Base-by-base conservation (phyloP, 2,329 filamentous ascomycete genomes). In the Diaporthe capsici region DNA sequence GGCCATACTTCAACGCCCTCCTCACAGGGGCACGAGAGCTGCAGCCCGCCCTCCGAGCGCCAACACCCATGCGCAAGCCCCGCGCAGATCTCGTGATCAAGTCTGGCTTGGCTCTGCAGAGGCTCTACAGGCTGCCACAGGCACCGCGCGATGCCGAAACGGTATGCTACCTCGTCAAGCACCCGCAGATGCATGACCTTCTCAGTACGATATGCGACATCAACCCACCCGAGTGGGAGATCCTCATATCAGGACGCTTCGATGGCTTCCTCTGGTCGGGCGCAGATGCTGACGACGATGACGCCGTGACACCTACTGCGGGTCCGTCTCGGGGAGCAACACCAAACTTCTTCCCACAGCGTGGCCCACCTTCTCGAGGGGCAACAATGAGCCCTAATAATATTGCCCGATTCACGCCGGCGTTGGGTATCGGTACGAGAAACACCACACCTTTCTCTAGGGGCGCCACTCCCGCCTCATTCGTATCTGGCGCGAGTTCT, bases 251-350 rank as follows among this genome's bases (percentile, higher is more conserved):
- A 0, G 96, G 96, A 39, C 94, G 96, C 39, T 98, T 98, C 80
- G 96, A 98, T 81, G 96, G 96, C 5, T 98, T 98, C 85, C 88
- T 98, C 28, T 98, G 96, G 92, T 98, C 95, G 60, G 96, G 96
- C 31, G 95, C 95, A 9, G 96, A 98, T 72, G 53, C 70, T n/a
- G 82, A 80, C n/a, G 89, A 90, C 37, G 87, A 88, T 57, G 81
- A 83, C 37, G 77, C 80, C 42, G 79, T 81, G 10, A 80, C 81
- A 78, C 74, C 84, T 77, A 67, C 84, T 79, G 80, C 83, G 71
- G 81, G 81, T 44, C 83, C 84, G 72, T 91, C 87, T 72, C 86
- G 88, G 81, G 90, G 85, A 78, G 88, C 84, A 76, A 92, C 90
- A 2, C 91, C 91, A 0, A 87, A 86, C 68, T 85, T 86, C 78